Conservation (phyloP, 2,329 filamentous ascomycete species). For the Periglandula ipomoeae region DNA sequence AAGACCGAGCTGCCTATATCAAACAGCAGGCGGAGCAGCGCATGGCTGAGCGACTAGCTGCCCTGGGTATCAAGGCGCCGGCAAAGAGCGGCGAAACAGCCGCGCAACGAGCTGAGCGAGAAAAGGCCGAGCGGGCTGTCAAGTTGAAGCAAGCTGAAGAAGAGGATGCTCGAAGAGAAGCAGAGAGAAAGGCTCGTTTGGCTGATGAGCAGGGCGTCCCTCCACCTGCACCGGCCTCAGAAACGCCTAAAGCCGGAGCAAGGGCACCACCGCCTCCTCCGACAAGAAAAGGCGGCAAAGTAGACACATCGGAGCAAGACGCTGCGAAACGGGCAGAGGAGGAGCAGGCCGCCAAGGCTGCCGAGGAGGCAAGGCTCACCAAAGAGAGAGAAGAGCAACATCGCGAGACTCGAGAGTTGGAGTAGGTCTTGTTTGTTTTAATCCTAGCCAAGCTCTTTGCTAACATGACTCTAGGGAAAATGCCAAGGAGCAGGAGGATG, state of each 20-base stretch:
- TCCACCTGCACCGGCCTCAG: conserved; percentile 47
- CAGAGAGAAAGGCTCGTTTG: conserved; percentile 75
- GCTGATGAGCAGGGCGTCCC: conserved; percentile 65
- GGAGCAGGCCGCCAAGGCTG: conserved; percentile 45
- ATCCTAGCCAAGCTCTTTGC: conserved; percentile 3
- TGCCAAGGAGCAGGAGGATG: conserved; percentile 67
- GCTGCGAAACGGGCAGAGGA: conserved; percentile 49
- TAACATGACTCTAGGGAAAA: conserved; percentile 49
- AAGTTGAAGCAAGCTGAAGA: conserved; percentile 86
- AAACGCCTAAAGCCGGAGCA: conserved; percentile 34
- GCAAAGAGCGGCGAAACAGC: conserved; percentile 71
- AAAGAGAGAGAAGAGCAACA: conserved; percentile 71
- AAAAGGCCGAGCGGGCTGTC: conserved; percentile 77
- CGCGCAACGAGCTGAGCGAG: conserved; percentile 78
- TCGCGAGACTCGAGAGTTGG: conserved; percentile 62
- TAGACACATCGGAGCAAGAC: conserved; percentile 49
- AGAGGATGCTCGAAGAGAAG: conserved; percentile 81
- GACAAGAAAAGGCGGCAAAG: conserved; percentile 57
- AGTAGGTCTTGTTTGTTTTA: conserved; percentile 54
- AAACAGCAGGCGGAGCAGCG: conserved; percentile 94
- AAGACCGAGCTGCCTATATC: conserved; percentile 91
- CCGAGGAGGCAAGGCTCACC: conserved; percentile 56
- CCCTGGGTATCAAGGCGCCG: conserved; percentile 80
- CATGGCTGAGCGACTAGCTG: conserved; percentile 92
- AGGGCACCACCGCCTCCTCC: conserved; percentile 74